Evolutionary conservation across 257 asterid species (phyloP).

Genomic region (Catharanthus roseus): DNA sequence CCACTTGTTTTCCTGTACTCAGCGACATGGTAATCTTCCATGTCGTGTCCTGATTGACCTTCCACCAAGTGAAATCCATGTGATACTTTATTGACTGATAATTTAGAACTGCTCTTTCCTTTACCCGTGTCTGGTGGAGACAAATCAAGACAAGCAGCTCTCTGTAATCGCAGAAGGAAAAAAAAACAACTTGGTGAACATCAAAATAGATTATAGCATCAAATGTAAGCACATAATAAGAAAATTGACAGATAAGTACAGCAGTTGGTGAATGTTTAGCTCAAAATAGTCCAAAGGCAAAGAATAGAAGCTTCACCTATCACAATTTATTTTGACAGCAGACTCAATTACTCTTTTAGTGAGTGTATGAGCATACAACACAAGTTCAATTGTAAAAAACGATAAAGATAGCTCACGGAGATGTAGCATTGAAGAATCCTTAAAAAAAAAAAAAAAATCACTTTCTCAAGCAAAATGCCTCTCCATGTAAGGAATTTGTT

Average conservation of each 20-base stretch:
- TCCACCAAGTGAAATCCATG: constrained; percentile 73
- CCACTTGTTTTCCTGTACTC: constrained; percentile 53
- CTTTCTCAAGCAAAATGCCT: not conserved
- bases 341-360: not conserved
- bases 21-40: constrained; percentile 82
- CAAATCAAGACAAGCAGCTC: constrained; percentile 39
- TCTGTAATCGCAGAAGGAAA: constrained; percentile 29
- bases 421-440: not conserved
- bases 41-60: constrained; percentile 75
- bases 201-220: constrained; percentile 1
- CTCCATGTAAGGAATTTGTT: not conserved
- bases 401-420: not conserved
- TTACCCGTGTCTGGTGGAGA: constrained; percentile 64
- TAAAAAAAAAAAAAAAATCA: not conserved
- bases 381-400: not conserved
- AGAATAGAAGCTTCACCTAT: not conserved
- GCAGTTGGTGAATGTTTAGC: too few species aligned
- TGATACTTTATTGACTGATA: constrained; percentile 39
- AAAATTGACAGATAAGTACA: not conserved
- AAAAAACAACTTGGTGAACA: not conserved
- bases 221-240: not conserved
- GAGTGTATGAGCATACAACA: not conserved
- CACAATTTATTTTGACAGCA: not conserved
- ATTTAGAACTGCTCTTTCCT: constrained; percentile 54
- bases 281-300: not conserved